Conservation (phyloP, 176 grass and related monocot genomes). For the Paspalum vaginatum region DNA sequence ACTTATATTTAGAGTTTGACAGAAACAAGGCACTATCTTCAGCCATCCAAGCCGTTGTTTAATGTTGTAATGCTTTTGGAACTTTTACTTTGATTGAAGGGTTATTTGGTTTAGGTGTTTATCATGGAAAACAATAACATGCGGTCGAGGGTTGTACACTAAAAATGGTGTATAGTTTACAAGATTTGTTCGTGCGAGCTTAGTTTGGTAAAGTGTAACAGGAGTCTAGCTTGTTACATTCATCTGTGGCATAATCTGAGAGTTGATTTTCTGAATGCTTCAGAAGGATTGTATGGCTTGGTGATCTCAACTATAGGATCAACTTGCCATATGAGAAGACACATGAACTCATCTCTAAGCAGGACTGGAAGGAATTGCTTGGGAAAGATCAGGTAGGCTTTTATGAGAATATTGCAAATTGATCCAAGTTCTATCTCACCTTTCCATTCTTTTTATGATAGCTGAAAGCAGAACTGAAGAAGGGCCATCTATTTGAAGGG, state of each 20-base stretch:
- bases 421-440: background rate
- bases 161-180: slow-evolving; percentile 3
- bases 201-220: background rate
- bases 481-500: slow-evolving; percentile 73
- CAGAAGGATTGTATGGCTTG: slow-evolving; percentile 98
- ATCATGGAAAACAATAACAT: background rate
- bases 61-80: background rate
- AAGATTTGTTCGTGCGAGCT: slow-evolving; percentile 21
- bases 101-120: background rate
- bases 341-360: slow-evolving; percentile 68
- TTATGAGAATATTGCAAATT: slow-evolving; percentile 12
- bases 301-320: slow-evolving; percentile 96
- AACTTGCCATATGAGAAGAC: slow-evolving; percentile 79
- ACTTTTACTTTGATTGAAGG: background rate
- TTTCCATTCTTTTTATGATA: slow-evolving; percentile 33
- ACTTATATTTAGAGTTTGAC: slow-evolving; percentile 16
- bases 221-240: slow-evolving; percentile 6
- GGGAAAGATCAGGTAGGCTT: slow-evolving; percentile 85
- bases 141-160: background rate
- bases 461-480: slow-evolving; percentile 69
- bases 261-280: slow-evolving; percentile 36
- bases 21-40: background rate
- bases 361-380: slow-evolving; percentile 73
- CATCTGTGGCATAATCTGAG: background rate
- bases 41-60: background rate